phyloP scores from a whole-genome alignment of 1,139 yeast genomes.

The Cylindricascospora bacillispora region DNA sequence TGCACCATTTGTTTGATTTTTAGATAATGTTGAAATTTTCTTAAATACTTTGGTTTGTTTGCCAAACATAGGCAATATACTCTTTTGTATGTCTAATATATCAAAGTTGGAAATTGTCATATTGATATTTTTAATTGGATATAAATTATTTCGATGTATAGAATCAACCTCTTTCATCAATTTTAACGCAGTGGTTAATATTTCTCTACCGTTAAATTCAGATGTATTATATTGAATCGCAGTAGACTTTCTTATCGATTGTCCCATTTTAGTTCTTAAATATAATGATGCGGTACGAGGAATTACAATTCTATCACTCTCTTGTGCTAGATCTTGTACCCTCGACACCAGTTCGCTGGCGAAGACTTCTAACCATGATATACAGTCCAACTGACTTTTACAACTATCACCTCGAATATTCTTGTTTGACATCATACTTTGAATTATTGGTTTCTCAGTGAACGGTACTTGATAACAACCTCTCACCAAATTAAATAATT shows the following conservation, averaged over 20 bases:
- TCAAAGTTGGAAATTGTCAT: conserved; percentile 44
- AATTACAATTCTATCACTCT: conserved; percentile 32
- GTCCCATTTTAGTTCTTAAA: conserved; percentile 26
- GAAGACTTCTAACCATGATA: conserved; percentile 74
- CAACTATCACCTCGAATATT: conserved; percentile 56
- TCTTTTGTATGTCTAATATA: conserved; percentile 29
- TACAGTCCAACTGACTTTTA: conserved; percentile 41
- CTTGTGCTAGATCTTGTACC: conserved; percentile 64
- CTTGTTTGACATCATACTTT: conserved; percentile 83
- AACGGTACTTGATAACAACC: conserved; percentile 49
- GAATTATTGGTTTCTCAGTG: conserved; percentile 46
- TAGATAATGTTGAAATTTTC: neutral
- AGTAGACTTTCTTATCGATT: conserved; percentile 19
- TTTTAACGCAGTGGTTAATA: conserved; percentile 30
- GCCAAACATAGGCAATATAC: conserved; percentile 40
- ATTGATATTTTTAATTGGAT: conserved; percentile 39
- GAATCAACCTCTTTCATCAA: conserved; percentile 31
- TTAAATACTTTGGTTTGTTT: conserved; percentile 8
- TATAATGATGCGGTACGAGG: conserved; percentile 42
- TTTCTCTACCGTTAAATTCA: conserved; percentile 18
- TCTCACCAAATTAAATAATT: conserved; percentile 46
- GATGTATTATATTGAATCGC: conserved; percentile 10
- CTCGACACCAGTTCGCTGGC: conserved; percentile 68
- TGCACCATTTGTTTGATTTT: neutral
- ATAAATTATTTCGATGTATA: conserved; percentile 26